Evolutionary conservation across 768 basidiomycete species (phyloP).

Genomic region (Rhodotorula taiwanensis): DNA sequence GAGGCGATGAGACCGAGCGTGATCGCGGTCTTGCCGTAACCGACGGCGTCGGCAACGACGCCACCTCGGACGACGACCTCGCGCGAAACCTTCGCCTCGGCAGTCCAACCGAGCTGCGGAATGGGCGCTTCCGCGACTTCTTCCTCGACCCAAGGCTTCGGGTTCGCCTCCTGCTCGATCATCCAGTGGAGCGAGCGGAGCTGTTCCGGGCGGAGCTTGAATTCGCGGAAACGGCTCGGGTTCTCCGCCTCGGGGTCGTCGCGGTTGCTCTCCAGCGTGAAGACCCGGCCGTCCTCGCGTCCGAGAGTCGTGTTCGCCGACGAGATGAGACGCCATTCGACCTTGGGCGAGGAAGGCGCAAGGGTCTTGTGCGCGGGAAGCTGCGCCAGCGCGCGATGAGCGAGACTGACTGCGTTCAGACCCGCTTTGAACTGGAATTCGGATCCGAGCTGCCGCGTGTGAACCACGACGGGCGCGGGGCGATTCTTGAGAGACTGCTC

Average conservation of each 20-base stretch:
- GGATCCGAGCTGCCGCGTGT: slow-evolving; percentile 56
- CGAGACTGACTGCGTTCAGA: slow-evolving; percentile 75
- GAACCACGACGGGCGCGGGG: slow-evolving; percentile 78
- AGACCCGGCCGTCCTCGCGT: slow-evolving; percentile 45
- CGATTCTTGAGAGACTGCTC: slow-evolving; percentile 64
- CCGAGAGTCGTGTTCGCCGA: slow-evolving; percentile 53
- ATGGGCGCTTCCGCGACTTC: slow-evolving; percentile 87
- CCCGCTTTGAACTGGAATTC: slow-evolving; percentile 67
- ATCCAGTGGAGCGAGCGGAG: slow-evolving; percentile 88
- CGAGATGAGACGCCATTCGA: slow-evolving; percentile 78
- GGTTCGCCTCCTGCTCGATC: slow-evolving; percentile 68
- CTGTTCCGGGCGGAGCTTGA: slow-evolving; percentile 67
- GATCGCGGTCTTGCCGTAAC: slow-evolving; percentile 95
- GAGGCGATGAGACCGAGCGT: slow-evolving; percentile 79
- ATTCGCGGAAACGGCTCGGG: slow-evolving; percentile 54
- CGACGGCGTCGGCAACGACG: slow-evolving; percentile 89
- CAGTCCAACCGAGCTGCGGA: slow-evolving; percentile 81
- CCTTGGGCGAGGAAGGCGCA: slow-evolving; percentile 34
- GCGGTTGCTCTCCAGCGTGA: slow-evolving; percentile 65
- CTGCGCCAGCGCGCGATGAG: slow-evolving; percentile 76
- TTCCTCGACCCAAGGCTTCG: slow-evolving; percentile 74
- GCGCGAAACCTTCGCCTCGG: slow-evolving; percentile 81
- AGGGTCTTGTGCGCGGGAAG: slow-evolving; percentile 53
- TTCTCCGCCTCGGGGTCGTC: slow-evolving; percentile 53
- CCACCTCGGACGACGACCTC: slow-evolving; percentile 72